Conservation (phyloP, 2,329 filamentous ascomycete genomes). For the Camillea tinctor region DNA sequence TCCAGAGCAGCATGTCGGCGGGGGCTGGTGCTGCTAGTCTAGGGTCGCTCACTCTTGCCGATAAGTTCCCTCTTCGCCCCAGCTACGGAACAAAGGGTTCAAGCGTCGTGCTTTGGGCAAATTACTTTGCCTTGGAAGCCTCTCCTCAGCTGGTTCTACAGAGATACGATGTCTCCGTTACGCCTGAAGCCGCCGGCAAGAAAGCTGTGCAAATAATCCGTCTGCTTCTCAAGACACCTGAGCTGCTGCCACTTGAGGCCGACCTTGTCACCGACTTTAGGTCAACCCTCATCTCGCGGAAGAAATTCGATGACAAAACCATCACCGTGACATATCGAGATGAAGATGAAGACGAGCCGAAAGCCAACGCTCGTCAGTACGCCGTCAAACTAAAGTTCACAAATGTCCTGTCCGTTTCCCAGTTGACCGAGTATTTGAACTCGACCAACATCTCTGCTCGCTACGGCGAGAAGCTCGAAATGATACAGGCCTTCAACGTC, state of each 20-base stretch:
- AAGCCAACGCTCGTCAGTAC: constrained; percentile 15
- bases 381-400: constrained; percentile 23
- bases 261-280: constrained; percentile 36
- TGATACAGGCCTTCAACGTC: constrained; percentile 23
- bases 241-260: background rate
- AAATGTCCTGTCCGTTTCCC: constrained; percentile 23
- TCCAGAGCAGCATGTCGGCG: background rate
- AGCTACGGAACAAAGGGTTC: constrained; percentile 6
- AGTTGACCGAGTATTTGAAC: constrained; percentile 27
- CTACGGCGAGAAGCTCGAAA: constrained; percentile 24
- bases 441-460: constrained; percentile 23
- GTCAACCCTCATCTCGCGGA: constrained; percentile 31
- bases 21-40: no score
- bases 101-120: constrained; percentile 5
- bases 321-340: constrained; percentile 22
- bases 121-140: constrained; percentile 5
- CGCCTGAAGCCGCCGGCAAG: constrained; percentile 5
- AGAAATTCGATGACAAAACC: constrained; percentile 14
- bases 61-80: constrained; percentile 4
- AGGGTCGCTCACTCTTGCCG: background rate
- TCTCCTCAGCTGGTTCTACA: background rate
- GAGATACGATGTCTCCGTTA: constrained; percentile 12
- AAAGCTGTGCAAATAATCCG: constrained; percentile 9
- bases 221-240: constrained; percentile 4
- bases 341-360: background rate